phyloP scores from a whole-genome alignment of 805 yeast genomes.

The Candida ponderosae region DNA sequence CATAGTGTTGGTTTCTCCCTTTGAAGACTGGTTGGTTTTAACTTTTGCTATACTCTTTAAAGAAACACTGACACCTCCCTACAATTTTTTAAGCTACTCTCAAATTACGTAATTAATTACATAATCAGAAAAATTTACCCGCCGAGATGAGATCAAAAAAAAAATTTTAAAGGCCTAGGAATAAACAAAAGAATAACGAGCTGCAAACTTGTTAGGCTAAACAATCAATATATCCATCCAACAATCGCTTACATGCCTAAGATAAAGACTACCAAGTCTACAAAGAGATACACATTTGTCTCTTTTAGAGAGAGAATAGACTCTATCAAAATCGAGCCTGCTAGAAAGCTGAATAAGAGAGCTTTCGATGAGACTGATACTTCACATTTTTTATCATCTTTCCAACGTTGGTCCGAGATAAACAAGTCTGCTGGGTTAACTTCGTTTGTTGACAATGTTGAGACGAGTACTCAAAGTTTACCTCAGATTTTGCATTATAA shows the following conservation, averaged over 20 bases:
- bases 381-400: constrained; percentile 72
- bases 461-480: constrained; percentile 52
- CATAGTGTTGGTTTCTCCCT: too few species aligned
- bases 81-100: too few species aligned
- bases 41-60: too few species aligned
- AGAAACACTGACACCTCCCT: too few species aligned
- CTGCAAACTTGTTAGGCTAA: too few species aligned
- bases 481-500: constrained; percentile 79
- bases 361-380: constrained; percentile 65
- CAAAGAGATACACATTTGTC: constrained; percentile 52
- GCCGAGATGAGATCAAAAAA: not conserved
- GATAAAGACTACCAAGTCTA: constrained; percentile 42
- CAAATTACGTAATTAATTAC: too few species aligned
- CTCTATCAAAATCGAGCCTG: constrained; percentile 74
- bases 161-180: too few species aligned
- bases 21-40: too few species aligned
- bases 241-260: constrained; percentile 10
- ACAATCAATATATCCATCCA: too few species aligned
- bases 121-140: not conserved
- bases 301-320: constrained; percentile 86
- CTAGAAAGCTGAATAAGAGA: constrained; percentile 43
- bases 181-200: too few species aligned
- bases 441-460: constrained; percentile 49
- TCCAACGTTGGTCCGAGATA: constrained; percentile 83
- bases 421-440: constrained; percentile 70